These are phyloP conservation scores for Aegle marmelos DNA, from an alignment of 345 rosid species.

Conservation along the genomic window DNA sequence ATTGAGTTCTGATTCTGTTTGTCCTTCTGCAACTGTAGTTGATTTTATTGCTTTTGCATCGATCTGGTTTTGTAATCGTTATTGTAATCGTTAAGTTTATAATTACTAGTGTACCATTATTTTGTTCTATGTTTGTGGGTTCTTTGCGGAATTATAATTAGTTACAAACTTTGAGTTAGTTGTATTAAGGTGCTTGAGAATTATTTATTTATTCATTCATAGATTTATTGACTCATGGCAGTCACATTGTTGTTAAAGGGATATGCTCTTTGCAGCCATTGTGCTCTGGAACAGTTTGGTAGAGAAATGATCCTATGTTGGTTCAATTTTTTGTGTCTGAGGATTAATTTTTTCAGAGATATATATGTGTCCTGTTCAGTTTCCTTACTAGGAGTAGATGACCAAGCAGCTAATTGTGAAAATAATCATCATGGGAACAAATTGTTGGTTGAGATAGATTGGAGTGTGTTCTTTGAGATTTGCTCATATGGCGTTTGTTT, in stretches of 20 bases:
- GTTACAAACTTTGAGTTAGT: not conserved
- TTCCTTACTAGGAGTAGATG: not conserved
- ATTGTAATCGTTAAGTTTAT: not conserved
- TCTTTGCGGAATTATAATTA: not conserved
- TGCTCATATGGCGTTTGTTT: not conserved
- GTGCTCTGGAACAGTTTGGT: not conserved
- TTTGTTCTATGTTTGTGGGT: not conserved
- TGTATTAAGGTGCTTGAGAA: not conserved
- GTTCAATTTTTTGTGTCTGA: not conserved
- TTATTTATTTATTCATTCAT: not conserved
- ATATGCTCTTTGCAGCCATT: not conserved
- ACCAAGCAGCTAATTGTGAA: not conserved
- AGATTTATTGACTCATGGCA: not conserved
- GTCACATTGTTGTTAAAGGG: not conserved
- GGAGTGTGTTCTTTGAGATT: not conserved
- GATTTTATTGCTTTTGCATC: not conserved
- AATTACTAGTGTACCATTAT: not conserved
- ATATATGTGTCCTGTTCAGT: too few relatives aligned
- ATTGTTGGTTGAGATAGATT: not conserved
- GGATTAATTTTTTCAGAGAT: not conserved
- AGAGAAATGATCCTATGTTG: not conserved
- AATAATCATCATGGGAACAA: not conserved
- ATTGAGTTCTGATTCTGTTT: not conserved
- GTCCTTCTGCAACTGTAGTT: not conserved
- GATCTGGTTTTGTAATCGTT: slow-evolving; percentile 5